A percentile compares a stretch with the other conserved stretches of the same genome.
Evolutionary conservation across 257 asterid genomes (phyloP).

Genomic region (Rauvolfia tetraphylla): DNA sequence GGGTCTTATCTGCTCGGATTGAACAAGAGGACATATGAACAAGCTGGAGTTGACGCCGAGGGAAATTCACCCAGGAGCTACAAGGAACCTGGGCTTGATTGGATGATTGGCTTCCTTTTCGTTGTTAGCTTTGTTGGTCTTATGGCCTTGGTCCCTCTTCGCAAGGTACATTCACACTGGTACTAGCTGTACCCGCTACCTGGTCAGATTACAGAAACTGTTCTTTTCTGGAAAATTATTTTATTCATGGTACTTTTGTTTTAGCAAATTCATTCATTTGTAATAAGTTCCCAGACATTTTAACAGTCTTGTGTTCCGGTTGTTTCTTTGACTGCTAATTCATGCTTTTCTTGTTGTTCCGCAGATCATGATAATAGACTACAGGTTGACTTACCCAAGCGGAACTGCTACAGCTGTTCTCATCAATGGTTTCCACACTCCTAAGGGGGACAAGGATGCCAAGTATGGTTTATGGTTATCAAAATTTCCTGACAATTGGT

Average conservation of each 20-base stretch:
- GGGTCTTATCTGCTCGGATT: slow-evolving; percentile 56
- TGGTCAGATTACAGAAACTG: not conserved
- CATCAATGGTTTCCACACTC: slow-evolving; percentile 52
- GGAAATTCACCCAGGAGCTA: slow-evolving; percentile 34
- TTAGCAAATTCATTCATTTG: too few relatives aligned
- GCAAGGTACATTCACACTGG: slow-evolving; percentile 33
- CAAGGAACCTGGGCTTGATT: slow-evolving; percentile 43
- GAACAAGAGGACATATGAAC: slow-evolving; percentile 40
- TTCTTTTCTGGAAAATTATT: not conserved
- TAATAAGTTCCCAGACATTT: not conserved
- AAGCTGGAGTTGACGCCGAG: slow-evolving; percentile 29
- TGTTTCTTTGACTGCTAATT: not conserved
- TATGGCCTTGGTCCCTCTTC: slow-evolving; percentile 55
- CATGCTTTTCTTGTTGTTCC: not conserved
- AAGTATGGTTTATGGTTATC: slow-evolving; percentile 17
- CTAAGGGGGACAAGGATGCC: slow-evolving; percentile 40
- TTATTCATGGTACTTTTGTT: not conserved
- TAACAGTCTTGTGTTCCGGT: not conserved
- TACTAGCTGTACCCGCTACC: not conserved
- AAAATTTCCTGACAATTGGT: not conserved
- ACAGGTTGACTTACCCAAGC: slow-evolving; percentile 44
- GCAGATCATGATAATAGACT: slow-evolving; percentile 41
- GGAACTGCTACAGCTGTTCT: slow-evolving; percentile 59
- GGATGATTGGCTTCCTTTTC: slow-evolving; percentile 60
- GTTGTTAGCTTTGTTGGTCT: slow-evolving; percentile 58